Evolutionary conservation across 2,329 filamentous ascomycete species (phyloP), one percentile per base, ranked within the genome.

Genomic region (Colletotrichum lupini): DNA sequence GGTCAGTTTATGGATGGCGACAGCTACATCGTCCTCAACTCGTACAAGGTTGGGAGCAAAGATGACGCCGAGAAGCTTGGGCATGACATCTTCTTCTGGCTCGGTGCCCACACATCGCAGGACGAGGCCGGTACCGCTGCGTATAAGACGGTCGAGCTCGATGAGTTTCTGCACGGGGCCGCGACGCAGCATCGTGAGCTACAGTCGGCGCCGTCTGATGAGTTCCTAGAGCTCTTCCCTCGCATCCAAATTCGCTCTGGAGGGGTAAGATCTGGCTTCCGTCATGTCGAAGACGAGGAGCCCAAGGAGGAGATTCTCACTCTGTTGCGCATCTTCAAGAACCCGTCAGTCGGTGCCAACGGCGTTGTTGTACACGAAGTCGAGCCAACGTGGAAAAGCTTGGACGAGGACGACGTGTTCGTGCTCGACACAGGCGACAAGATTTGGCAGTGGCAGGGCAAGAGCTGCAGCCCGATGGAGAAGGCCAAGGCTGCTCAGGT

Each of bases 1-100:
- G 91, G 91, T 63, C 83, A 88, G 62, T 93, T 93, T 79, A 88
- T 89, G 80, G 89, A 93, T 61, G 91, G 91, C 35, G 92, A 93
- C 79, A 92, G 90, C 81, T 93, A 91, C 78, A 91, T 93, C 71
- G 82, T 93, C 4, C 84, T 93, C 59, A 84, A 90, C 79, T 90
- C 91, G 5, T 88, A 88, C 80, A 87, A 88, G 76, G 78, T 90
- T 37, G 86, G 86, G 55, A 82, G 83, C 55, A 81, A 83, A 46
- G 80, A 83, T n/a, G 81, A 80, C 4, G 74, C 76, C 37, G 79
- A 87, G 72, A 86, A 84, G 76, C 82, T 92, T 5, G 83, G 82
- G 55, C 91, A 93, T 76, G 91, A 93, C 62, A 87, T 93, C 77
- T 93, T 91, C 85, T 93, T 93, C 83, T 93, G 91, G 91, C 86